A percentile compares a stretch with the other conserved stretches of the same genome.
Conservation (phyloP, 139 green algal genomes). For the Tetraselmis chui region DNA sequence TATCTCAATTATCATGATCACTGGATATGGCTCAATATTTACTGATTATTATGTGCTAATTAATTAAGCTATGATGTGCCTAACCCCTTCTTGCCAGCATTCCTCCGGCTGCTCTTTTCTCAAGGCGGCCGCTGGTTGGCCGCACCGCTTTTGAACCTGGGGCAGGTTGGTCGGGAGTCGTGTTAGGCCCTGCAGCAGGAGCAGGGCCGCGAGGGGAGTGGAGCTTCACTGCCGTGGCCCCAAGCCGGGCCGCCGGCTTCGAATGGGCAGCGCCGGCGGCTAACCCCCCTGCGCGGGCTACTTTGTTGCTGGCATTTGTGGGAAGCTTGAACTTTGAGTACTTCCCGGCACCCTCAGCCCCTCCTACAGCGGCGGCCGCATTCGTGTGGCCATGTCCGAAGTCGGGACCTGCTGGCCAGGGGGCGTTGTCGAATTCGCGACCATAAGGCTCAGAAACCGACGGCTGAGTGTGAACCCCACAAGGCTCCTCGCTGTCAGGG, state of each 20-base stretch:
- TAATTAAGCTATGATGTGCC: no score
- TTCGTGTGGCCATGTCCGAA: no score
- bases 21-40: no score
- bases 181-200: neutral
- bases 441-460: no score
- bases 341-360: neutral
- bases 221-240: neutral
- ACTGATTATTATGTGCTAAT: no score
- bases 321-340: neutral
- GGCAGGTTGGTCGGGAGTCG: no score
- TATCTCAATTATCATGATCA: no score
- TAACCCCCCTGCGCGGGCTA: no score
- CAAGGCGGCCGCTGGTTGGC: neutral
- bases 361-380: no score
- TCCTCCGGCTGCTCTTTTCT: neutral
- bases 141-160: neutral
- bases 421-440: no score
- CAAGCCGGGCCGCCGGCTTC: neutral
- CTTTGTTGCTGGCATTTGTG: neutral
- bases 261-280: no score
- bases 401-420: no score
- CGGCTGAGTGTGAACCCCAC: neutral
- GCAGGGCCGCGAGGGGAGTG: neutral
- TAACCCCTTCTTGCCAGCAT: neutral
- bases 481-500: neutral